Evolutionary conservation across 345 rosid genomes (phyloP).

Genomic region (Citrus sp.): DNA sequence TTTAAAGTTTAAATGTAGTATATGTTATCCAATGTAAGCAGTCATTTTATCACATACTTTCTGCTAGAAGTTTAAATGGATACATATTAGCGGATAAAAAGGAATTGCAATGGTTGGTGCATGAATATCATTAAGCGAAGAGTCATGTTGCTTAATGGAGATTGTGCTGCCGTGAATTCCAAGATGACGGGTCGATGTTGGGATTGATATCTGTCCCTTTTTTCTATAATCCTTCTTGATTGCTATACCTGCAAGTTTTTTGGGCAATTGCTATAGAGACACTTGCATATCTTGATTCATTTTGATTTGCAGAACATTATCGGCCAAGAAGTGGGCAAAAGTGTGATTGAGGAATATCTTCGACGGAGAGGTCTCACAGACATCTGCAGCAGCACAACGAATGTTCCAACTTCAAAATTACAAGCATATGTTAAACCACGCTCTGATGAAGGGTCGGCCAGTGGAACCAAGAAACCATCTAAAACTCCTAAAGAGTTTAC

Average conservation of each 20-base stretch:
- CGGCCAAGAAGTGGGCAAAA: conserved; percentile 67
- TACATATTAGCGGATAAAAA: not conserved
- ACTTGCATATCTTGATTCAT: not conserved
- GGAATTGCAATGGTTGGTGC: not conserved
- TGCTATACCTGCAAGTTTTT: not conserved
- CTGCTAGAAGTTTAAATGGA: not conserved
- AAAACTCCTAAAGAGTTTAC: conserved; percentile 46
- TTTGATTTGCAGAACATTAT: conserved; percentile 63
- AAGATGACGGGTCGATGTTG: not conserved
- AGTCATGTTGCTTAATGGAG: not conserved
- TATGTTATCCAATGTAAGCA: not conserved
- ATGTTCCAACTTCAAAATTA: conserved; percentile 44
- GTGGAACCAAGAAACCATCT: conserved; percentile 50
- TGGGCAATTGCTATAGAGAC: not conserved
- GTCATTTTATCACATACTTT: not conserved
- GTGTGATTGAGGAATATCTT: conserved; percentile 73
- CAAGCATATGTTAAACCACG: conserved; percentile 79
- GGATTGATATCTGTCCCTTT: not conserved
- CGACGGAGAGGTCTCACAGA: conserved; percentile 59
- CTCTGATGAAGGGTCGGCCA: conserved; percentile 34
- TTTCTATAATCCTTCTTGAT: not conserved
- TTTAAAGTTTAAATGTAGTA: not conserved
- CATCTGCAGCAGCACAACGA: conserved; percentile 29
- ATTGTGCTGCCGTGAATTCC: not conserved
- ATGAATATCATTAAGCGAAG: not conserved